Evolutionary conservation across 2,329 filamentous ascomycete genomes (phyloP).

Genomic region (Verticillium tricorpus): DNA sequence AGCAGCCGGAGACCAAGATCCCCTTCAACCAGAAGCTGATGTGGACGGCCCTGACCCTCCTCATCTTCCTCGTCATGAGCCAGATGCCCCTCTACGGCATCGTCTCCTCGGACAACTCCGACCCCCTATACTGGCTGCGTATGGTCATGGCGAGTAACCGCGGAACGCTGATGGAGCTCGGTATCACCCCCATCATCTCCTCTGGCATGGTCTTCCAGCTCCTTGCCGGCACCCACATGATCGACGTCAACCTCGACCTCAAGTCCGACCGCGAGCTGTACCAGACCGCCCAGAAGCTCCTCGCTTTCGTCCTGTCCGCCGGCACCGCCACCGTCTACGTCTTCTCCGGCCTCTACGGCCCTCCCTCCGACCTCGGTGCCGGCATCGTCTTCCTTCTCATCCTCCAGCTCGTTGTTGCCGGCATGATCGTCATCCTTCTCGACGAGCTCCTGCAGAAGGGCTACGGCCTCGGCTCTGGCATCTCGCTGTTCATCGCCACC

Average conservation of each 20-base stretch:
- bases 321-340: slow-evolving; percentile 98
- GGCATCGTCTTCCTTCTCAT: slow-evolving; percentile 98
- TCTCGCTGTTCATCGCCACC: slow-evolving; percentile 98
- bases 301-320: slow-evolving; percentile 95
- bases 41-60: slow-evolving; percentile 89
- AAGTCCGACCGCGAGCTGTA: slow-evolving; percentile 99
- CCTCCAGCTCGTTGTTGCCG: slow-evolving; percentile 94
- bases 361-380: slow-evolving; percentile 91
- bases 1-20: slow-evolving; percentile 96
- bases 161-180: slow-evolving; percentile 92
- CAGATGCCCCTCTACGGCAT: slow-evolving; percentile 99
- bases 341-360: slow-evolving; percentile 95
- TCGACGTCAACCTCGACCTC: slow-evolving; percentile 99
- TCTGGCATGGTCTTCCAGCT: slow-evolving; percentile 99
- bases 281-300: slow-evolving; percentile 98
- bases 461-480: slow-evolving; percentile 96
- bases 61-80: slow-evolving; percentile 99
- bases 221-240: slow-evolving; percentile 97
- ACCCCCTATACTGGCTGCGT: slow-evolving; percentile 98
- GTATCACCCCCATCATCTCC: slow-evolving; percentile 98
- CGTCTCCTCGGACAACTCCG: slow-evolving; percentile 96
- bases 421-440: slow-evolving; percentile 97
- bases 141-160: slow-evolving; percentile 99
- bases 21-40: slow-evolving; percentile 98
- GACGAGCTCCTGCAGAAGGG: slow-evolving; percentile 99